A percentile compares a stretch with the other conserved stretches of the same genome.
phyloP scores from a whole-genome alignment of 208 protist species.

The Wallacemonas collosoma region DNA sequence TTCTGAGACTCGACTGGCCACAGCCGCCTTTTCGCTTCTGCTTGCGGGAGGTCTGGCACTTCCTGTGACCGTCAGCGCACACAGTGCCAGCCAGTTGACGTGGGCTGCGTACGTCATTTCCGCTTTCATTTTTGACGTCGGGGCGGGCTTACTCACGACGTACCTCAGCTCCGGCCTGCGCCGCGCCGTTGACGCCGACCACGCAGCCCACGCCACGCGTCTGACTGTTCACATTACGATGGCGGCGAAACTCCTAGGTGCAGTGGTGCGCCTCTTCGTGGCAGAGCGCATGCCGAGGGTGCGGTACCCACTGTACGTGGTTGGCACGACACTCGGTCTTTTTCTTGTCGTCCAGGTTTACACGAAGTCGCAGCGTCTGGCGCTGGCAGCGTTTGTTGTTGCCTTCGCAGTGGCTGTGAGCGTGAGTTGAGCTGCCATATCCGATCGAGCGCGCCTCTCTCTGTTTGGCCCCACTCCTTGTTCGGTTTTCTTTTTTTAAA shows the following conservation, averaged over 20 bases:
- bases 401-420: not conserved
- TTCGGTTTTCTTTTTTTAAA: constrained; percentile 4
- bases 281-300: not conserved
- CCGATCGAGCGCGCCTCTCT: not conserved
- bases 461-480: not conserved
- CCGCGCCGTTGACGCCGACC: not conserved
- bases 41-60: not conserved
- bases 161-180: not conserved
- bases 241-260: constrained; percentile 16
- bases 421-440: not conserved
- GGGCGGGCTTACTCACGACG: constrained; percentile 20
- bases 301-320: not conserved
- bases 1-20: not conserved
- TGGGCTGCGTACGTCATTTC: constrained; percentile 36
- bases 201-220: not conserved
- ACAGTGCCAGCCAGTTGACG: not conserved
- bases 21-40: not conserved
- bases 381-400: not conserved
- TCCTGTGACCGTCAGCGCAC: not conserved
- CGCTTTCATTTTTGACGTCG: constrained; percentile 42
- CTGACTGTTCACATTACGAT: constrained; percentile 16
- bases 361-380: not conserved
- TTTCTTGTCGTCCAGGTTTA: not conserved
- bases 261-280: constrained; percentile 15
- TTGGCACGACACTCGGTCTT: not conserved